A percentile compares a stretch with the other conserved stretches of the same genome.
Conservation (phyloP, 352 stramenopile species). For the Phytophthora kernoviae region DNA sequence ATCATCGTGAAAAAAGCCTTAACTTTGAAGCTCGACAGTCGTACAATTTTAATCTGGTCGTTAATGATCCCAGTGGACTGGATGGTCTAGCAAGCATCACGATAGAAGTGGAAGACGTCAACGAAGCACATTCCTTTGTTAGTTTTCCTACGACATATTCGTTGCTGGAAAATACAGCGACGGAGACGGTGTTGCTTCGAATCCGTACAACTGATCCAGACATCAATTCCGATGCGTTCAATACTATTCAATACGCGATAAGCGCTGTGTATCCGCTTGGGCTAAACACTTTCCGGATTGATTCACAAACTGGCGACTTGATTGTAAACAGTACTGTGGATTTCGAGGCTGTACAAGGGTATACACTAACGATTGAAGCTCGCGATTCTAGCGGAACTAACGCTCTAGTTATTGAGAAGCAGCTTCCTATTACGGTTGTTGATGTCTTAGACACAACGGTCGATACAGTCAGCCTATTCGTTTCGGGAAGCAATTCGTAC, state of each 20-base stretch:
- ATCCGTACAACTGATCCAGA: conserved; percentile 45
- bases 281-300: conserved; percentile 34
- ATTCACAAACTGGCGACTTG: conserved; percentile 35
- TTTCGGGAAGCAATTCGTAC: not conserved
- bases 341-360: conserved; percentile 54
- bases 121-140: conserved; percentile 50
- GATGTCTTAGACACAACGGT: conserved; percentile 28
- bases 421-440: conserved; percentile 18
- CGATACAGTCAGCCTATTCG: conserved; percentile 16
- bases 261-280: conserved; percentile 35
- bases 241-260: conserved; percentile 41
- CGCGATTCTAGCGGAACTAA: conserved; percentile 34
- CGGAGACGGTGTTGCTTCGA: conserved; percentile 35
- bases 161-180: conserved; percentile 36
- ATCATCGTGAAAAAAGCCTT: conserved; percentile 40
- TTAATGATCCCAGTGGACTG: conserved; percentile 34
- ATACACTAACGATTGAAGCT: conserved; percentile 41
- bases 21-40: conserved; percentile 46
- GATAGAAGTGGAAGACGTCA: conserved; percentile 55
- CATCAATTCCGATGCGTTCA: conserved; percentile 32
- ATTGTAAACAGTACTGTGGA: conserved; percentile 40
- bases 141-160: conserved; percentile 28
- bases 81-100: conserved; percentile 22
- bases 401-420: conserved; percentile 13
- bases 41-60: conserved; percentile 47